Evolutionary conservation across 495 filamentous ascomycete species (phyloP), one percentile per base, ranked within the genome.

Genomic region (Aspergillus carlsbadensis): DNA sequence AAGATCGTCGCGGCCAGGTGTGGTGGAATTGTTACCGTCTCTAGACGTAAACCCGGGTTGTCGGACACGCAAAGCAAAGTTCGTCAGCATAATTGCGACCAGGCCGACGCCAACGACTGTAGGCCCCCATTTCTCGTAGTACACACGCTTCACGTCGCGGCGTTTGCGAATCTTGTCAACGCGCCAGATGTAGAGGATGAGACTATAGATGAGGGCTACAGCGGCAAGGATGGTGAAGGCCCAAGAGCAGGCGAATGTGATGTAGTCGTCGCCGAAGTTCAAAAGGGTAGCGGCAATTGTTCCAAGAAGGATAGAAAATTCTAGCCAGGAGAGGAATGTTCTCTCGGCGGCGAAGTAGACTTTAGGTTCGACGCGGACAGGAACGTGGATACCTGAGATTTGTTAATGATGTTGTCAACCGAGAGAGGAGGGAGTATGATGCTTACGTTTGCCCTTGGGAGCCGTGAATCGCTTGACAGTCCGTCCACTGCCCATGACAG

Each of bases 261-360:
- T 65, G 43, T 61, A 69, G 56, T 72, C 67, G 33, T 83, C 72
- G 43, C 86, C 84, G 67, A 98, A 98, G 77, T 98, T 98, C 39
- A 98, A 84, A 33, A 98, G 77, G 5, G 92, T 89, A 17, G 90
- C 89, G 6, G 94, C 92, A 56, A 98, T 96, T 54, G 90, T 88
- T 62, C 89, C 90, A 21, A 98, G 84, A 67, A 96, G 88, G 73
- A 98, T 94, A 45, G 86, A 89, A 76, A 94, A 97, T 73, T 98
- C 93, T 54, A 98, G 89, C 94, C 94, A 98, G 35, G 91, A 88
- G 58, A 98, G 81, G 72, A 96, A 98, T 11, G 94, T 98, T 56
- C 94, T 84, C 67, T 98, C 94, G 7, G 91, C 91, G 21, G 94
- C 94, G 61, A 98, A 96, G 71, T 92, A 95, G 57, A 98, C 94